Base-by-base conservation (phyloP, 2,329 filamentous ascomycete genomes). In the Pseudogymnoascus sp. region DNA sequence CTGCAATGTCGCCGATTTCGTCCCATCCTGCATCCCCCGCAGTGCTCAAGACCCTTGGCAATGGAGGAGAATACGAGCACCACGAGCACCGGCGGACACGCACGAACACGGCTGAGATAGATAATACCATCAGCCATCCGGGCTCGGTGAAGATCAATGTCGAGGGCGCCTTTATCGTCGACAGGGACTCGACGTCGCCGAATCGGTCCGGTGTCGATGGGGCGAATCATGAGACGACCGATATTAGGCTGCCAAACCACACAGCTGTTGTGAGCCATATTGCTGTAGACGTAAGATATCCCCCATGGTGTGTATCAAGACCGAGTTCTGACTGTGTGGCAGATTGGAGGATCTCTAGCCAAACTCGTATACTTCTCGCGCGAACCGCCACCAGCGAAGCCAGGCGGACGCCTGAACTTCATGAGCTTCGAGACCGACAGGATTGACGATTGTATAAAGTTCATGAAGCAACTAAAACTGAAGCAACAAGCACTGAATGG, bases 351-450 rank as follows among this genome's bases (percentile, higher is more conserved):
- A 69, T 96, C 93, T 14, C 82, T 99, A 36, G 93, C 92, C 68
- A 99, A 99, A 78, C 85, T 99, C 53, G 95, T 99, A 65, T 99
- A 97, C 79, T 97, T 97, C 73, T 95, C 93, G 16, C 89, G 91
- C 68, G 95, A 97, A 76, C 84, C 89, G 44, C 84, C 89, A 73
- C 89, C 89, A 11, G 84, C 82, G 28, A 89, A 93, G 69, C 87
- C 89, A 60, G 95, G 95, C 63, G 95, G 95, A 63, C 87, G 95
- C 23, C 81, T 99, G 62, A 96, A 96, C 76, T 99, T 99, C 73
- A 84, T 96, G 72, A 96, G 89, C 72, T 97, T 97, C 77, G 95
- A 99, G 79, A 97, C 95, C 4, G 91, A 97, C 71, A 86, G 87
- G 64, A 96, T 99, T 71, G 91, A 96, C 72, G 87, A 95, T 67